Evolutionary conservation across 1,284 basidiomycete species (phyloP), one percentile per base, ranked within the genome.

Genomic region (Golubevia sp.): DNA sequence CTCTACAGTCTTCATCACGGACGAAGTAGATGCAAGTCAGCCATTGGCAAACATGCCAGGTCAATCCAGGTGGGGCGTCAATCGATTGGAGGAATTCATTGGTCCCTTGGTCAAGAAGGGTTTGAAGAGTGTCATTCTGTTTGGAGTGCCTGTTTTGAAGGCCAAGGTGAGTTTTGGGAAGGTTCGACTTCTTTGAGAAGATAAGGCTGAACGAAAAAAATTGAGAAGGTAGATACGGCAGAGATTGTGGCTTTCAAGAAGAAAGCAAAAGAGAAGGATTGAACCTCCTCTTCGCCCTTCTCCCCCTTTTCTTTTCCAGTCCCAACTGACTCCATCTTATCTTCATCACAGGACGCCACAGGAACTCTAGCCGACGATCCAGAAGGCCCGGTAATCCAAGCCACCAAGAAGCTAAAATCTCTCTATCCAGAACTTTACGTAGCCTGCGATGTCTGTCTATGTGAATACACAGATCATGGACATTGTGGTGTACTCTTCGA

Each of bases 381-480:
- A 0, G 53, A 75, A 7, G 79, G 79, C 11, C 80, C 80, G 15
- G 80, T 83, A 20, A 83, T 83, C 53, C 63, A 70, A 50, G 80
- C 76, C 38, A 79, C 82, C 67, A 68, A 77, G 50, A 66, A 64
- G 23, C 58, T 83, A 2, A 61, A 74, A 7, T 62, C 61, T 26
- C 59, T 67, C 4, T 83, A 82, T 62, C 79, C 80, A 6, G 61
- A 63, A 4, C 67, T 83, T 18, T 83, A 80, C 86, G 90, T 99
- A 73, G 92, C 94, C 0, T 90, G 90, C 77, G 97, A 99, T 80
- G 97, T 99, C 26, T 99, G 97, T 81, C 89, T 99, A n/a, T 99
- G 97, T 87, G 97, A 99, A 85, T 99, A 99, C 87, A 98, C 97
- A 11, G 92, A 92, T 56, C 95, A 99, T 81, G 97, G 97, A 0